phyloP scores from a whole-genome alignment of 768 basidiomycete species.

The Flagelloscypha sp. region DNA sequence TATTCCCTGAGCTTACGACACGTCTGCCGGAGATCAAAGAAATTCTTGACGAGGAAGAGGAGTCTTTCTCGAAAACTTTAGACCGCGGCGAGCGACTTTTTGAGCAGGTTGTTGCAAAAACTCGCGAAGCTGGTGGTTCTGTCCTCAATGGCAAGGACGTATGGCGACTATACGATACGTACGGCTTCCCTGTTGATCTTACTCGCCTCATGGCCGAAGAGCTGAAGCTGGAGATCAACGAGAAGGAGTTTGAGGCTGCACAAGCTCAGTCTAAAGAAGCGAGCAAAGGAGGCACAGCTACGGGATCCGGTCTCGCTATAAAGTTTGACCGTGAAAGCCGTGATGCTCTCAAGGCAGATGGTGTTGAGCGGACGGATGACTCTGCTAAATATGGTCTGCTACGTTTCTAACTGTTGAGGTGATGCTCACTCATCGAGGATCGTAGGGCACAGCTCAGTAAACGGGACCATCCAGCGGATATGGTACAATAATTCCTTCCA shows the following conservation, averaged over 20 bases:
- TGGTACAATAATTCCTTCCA: slow-evolving; percentile 76
- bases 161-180: slow-evolving; percentile 97
- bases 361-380: slow-evolving; percentile 89
- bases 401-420: background rate
- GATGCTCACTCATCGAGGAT: background rate
- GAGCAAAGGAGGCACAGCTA: slow-evolving; percentile 77
- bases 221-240: slow-evolving; percentile 73
- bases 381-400: slow-evolving; percentile 80
- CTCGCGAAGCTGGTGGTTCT: slow-evolving; percentile 51
- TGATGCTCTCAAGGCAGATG: slow-evolving; percentile 61
- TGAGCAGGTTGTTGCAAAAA: slow-evolving; percentile 71
- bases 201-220: slow-evolving; percentile 98
- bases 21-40: slow-evolving; percentile 80
- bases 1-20: slow-evolving; percentile 90
- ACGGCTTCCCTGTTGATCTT: slow-evolving; percentile 94
- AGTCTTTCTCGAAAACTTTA: slow-evolving; percentile 93
- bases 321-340: slow-evolving; percentile 96
- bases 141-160: slow-evolving; percentile 86
- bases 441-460: background rate
- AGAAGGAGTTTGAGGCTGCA: slow-evolving; percentile 83
- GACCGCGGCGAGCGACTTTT: slow-evolving; percentile 96
- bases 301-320: slow-evolving; percentile 60
- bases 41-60: slow-evolving; percentile 95
- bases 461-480: slow-evolving; percentile 62
- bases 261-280: slow-evolving; percentile 85